Base-by-base conservation (phyloP, 257 asterid genomes). In the Solanum peruvianum region DNA sequence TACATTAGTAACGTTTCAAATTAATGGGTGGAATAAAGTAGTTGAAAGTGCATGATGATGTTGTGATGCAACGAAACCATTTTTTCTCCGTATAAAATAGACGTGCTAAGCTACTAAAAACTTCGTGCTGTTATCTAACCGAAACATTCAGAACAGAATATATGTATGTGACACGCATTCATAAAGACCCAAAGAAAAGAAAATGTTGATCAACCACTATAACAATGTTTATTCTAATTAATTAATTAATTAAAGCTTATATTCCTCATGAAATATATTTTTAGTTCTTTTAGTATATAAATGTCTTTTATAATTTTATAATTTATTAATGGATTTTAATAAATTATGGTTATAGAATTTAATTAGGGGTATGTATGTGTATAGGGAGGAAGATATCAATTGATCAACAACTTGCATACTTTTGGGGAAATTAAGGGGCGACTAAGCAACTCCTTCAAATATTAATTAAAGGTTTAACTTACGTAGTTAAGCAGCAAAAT, bases 31-130 rank as follows among this genome's bases (percentile, higher is more conserved):
- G 85, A 80, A 29, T 91, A 93, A 90, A 88, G 96, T 90, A 86
- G 95, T 92, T 93, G 92, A 16, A 75, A 73, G 73, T 80, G 58
- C 64, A 60, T 87, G 77, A 86, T 87, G 93, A 86, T 88, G 89
- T 77, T 88, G 86, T 86, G 91, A 88, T 86, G 88, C 87, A 90
- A 89, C 92, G 4, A 85, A 89, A 82, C 91, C 92, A 89, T 80
- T 15, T 60, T 49, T 71, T 88, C 76, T 83, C 67, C 67, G 0
- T 44, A 11, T 13, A 25, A 6, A 37, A 4, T 9, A 76, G 85
- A 81, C 85, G 85, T 81, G 85, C 85, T 47, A 3, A 18, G 85
- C 45, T 81, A 69, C 85, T 47, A 18, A 29, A 29, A 81, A 29
- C 69, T 81, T 81, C 69, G 82, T 66, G 66, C 41, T 64, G 44